phyloP scores from a whole-genome alignment of 2,329 filamentous ascomycete genomes.

The Exophiala sp. region DNA sequence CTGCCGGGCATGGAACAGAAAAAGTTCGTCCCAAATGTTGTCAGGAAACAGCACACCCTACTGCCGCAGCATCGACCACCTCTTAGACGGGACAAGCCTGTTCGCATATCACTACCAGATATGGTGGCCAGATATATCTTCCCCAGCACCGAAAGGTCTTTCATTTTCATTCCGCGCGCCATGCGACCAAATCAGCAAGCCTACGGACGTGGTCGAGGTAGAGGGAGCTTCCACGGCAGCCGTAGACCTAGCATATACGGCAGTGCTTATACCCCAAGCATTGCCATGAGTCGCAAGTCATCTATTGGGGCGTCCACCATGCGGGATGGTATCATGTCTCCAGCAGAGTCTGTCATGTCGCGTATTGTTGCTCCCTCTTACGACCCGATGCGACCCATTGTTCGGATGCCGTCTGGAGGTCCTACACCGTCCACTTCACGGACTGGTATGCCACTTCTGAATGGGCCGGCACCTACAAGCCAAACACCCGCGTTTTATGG shows the following conservation, averaged over 20 bases:
- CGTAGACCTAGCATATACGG: conserved; percentile 82
- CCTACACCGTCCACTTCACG: conserved; percentile 24
- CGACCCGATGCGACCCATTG: conserved; percentile 65
- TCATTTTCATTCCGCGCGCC: conserved; percentile 95
- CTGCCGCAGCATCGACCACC: conserved; percentile 92
- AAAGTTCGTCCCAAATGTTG: conserved; percentile 68
- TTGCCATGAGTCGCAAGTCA: conserved; percentile 84
- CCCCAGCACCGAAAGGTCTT: conserved; percentile 83
- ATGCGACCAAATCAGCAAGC: conserved; percentile 89
- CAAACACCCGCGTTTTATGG: conserved; percentile 57
- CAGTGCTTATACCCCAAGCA: conserved; percentile 79
- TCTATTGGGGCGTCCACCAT: conserved; percentile 58
- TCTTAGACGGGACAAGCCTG: conserved; percentile 90
- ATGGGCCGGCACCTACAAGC: conserved; percentile 45
- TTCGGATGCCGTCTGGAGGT: conserved; percentile 70
- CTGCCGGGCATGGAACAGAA: conserved; percentile 72
- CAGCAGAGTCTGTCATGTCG: conserved; percentile 73
- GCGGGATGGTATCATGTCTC: conserved; percentile 74
- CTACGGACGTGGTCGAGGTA: conserved; percentile 63
- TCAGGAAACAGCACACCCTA: conserved; percentile 87
- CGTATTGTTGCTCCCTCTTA: conserved; percentile 56
- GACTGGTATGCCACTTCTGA: conserved; percentile 11
- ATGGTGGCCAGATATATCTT: conserved; percentile 79
- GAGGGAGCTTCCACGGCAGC: conserved; percentile 68
- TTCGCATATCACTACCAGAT: conserved; percentile 83